Base-by-base conservation (phyloP, 768 basidiomycete genomes). In the Hericium coralloides region DNA sequence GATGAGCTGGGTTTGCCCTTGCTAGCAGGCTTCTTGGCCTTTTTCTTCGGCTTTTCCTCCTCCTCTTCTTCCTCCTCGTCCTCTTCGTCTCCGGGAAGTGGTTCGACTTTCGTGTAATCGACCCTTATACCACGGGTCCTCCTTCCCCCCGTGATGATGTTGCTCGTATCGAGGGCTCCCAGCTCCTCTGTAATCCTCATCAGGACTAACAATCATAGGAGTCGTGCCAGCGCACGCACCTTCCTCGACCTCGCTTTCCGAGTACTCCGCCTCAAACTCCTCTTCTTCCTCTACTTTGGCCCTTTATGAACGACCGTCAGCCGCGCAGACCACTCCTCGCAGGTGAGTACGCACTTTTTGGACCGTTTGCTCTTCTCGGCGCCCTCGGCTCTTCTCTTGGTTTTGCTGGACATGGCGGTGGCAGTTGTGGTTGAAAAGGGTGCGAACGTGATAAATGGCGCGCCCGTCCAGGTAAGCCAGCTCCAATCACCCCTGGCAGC, bases 21-120 rank as follows among this genome's bases (percentile, higher is more conserved):
- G 48, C 56, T 59, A 12, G 20, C 36, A 45, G 51, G 55, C 38
- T 41, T 15, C 18, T 69, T 65, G 53, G 70, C 68, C 63, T 72
- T 75, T 59, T 75, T 75, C 65, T 70, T 74, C 63, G 76, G 74
- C 47, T 72, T 64, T 45, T 71, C 70, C 59, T 77, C 77, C 50
- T 75, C 72, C 53, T 75, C 76, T 56, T 81, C 80, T 53, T 82
- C 84, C 51, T 77, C 79, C 1, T 69, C 69, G 12, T 68, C 67
- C 1, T 69, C 67, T 20, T 63, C 67, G 36, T 66, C 68, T 20
- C 57, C 63, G 3, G 59, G 55, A 53, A 62, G 59, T 15, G 63
- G 64, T 22, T 61, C 36, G 14, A 67, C 69, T 52, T 73, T 66
- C 47, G 64, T 67, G 53, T 69, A 66, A 55, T 65, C 64, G 20